Percentiles rank a stretch among this genome's conserved stretches.
Evolutionary conservation across 1,284 basidiomycete genomes (phyloP).

Genomic region (Caloboletus inedulis): DNA sequence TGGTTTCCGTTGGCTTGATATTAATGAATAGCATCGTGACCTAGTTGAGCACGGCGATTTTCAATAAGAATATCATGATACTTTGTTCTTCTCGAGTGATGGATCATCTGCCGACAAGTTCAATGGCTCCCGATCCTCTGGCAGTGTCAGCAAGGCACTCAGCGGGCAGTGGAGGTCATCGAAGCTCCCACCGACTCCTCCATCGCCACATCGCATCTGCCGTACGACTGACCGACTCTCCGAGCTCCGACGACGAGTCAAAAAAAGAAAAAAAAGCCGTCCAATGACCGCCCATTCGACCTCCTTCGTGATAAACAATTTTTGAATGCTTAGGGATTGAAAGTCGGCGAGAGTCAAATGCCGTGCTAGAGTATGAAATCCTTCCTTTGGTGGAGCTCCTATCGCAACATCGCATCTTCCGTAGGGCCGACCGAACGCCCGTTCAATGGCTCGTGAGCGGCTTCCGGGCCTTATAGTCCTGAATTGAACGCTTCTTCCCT

Average conservation of each 20-base stretch:
- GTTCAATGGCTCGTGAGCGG: not conserved
- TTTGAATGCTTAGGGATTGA: not conserved
- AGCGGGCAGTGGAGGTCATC: not conserved
- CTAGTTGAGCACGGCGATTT: not conserved
- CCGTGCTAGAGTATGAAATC: not conserved
- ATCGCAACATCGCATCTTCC: too few relatives aligned
- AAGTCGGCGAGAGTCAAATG: not conserved
- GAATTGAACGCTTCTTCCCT: too few relatives aligned
- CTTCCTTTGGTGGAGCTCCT: too few relatives aligned
- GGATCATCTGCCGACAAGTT: not conserved
- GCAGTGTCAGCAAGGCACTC: not conserved
- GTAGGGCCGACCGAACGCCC: too few relatives aligned
- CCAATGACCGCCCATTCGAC: too few relatives aligned
- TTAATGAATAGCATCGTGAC: conserved; percentile 6
- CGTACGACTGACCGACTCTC: not conserved
- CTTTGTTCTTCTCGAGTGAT: not conserved
- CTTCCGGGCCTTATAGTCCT: not conserved
- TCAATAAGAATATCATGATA: not conserved
- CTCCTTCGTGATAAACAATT: too few relatives aligned
- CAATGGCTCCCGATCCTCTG: not conserved
- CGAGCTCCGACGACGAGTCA: not conserved
- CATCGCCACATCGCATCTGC: not conserved
- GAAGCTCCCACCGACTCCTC: not conserved
- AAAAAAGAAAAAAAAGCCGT: too few relatives aligned
- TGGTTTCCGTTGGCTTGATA: not conserved